Evolutionary conservation across 768 basidiomycete species (phyloP), one percentile per base, ranked within the genome.

Genomic region (Trametes coccinea): DNA sequence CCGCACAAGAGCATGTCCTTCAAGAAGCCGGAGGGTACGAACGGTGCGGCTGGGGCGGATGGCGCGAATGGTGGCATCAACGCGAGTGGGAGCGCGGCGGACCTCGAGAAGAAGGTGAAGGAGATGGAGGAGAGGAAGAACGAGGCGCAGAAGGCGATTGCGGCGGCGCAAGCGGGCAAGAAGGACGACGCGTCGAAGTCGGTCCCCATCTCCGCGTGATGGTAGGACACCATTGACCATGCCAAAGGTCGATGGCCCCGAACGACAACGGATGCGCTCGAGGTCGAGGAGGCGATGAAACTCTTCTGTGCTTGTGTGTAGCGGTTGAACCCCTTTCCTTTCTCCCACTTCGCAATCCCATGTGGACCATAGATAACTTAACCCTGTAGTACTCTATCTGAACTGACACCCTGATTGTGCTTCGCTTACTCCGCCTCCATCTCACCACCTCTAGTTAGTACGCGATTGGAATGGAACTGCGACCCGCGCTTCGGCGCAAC

Each of bases 1-100:
- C 86, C 80, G 17, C 82, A 92, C 71, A 82, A 80, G 70, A 91
- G 86, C 59, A 77, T 91, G 65, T 85, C 82, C 46, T 93, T 93
- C 69, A 91, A 90, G 67, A 84, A 78, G 65, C 44, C 69, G 37
- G 60, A 61, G 29, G 63, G 76, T 39, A 31, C 53, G 68, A 60
- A 37, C 16, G 68, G 75, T 6, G 43, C 53, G 27, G 47, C 29
- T 9, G 48, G 30, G 33, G 70, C 73, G 22, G 75, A 70, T 56
- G 73, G 74, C 14, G 76, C 82, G 56, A 84, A 82, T 56, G 78
- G 82, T 61, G 11, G 30, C 31, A 29, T 49, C 11, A 31, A 29
- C 30, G 30, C 48, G 14, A 49, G 48, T 29, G 77, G 80, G 34
- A 69, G 46, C 17, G 69, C 66, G 41, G 72, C 74, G 40, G 66